Evolutionary conservation across 495 filamentous ascomycete genomes (phyloP).

Genomic region (Neurospora discreta): DNA sequence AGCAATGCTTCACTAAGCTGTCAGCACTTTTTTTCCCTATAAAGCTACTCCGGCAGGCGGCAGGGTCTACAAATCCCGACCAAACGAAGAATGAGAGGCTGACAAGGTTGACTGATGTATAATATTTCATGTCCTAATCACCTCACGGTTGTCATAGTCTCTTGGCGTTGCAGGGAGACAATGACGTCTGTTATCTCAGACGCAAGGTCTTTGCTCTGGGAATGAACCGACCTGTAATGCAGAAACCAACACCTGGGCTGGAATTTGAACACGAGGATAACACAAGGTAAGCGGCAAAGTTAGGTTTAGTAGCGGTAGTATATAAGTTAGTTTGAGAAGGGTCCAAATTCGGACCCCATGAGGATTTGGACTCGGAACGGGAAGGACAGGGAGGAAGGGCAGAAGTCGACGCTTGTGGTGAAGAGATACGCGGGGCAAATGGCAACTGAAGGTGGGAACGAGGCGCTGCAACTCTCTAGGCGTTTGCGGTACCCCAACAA

Average conservation of each 20-base stretch:
- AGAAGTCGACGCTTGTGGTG: no score
- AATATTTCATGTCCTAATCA: neutral
- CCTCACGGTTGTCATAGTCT: neutral
- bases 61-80: neutral
- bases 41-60: neutral
- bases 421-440: conserved; percentile 17
- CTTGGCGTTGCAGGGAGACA: neutral
- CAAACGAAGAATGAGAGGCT: neutral
- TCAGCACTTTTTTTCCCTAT: neutral
- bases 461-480: neutral
- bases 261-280: neutral
- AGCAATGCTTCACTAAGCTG: neutral
- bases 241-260: neutral
- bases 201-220: neutral
- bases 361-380: conserved; percentile 1
- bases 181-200: neutral
- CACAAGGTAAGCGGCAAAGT: neutral
- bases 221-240: neutral
- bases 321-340: conserved; percentile 4
- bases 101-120: neutral
- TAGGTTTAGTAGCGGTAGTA: neutral
- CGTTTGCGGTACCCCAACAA: neutral
- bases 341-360: conserved; percentile 17
- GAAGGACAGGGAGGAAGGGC: neutral
- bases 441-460: neutral